Evolutionary conservation across 768 basidiomycete genomes (phyloP).

Genomic region (Daedaleopsis nitida): DNA sequence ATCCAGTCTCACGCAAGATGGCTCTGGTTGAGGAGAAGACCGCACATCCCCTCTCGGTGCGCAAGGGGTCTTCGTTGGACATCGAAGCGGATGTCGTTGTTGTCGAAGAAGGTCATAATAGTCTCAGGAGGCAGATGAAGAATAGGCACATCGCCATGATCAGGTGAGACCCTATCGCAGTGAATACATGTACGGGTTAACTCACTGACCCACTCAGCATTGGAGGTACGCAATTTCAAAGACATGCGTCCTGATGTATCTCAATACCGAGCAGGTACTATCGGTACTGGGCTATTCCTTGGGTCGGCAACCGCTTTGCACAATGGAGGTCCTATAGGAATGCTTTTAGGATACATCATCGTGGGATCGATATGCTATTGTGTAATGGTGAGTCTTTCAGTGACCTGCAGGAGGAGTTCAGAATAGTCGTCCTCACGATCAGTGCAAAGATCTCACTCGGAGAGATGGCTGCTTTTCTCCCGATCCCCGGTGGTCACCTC

Average conservation of each 20-base stretch:
- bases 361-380: constrained; percentile 52
- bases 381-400: constrained; percentile 39
- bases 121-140: constrained; percentile 32
- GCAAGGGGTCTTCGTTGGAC: background rate
- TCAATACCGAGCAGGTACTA: constrained; percentile 48
- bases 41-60: too few species aligned
- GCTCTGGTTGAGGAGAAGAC: too few species aligned
- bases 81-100: constrained; percentile 7
- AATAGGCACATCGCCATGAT: constrained; percentile 37
- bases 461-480: constrained; percentile 49
- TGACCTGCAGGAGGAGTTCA: too few species aligned
- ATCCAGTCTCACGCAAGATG: too few species aligned
- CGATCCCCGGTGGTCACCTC: constrained; percentile 48
- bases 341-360: constrained; percentile 61
- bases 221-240: constrained; percentile 17
- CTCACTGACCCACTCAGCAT: constrained; percentile 19
- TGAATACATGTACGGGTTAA: background rate
- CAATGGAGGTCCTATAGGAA: constrained; percentile 70
- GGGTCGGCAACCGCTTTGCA: constrained; percentile 65
- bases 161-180: constrained; percentile 19
- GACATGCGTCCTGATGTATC: constrained; percentile 31
- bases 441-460: constrained; percentile 33
- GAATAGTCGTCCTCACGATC: too few species aligned
- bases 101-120: background rate
- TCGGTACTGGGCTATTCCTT: constrained; percentile 75